Base-by-base conservation (phyloP, 805 yeast genomes). In the Starmera amethionina region DNA sequence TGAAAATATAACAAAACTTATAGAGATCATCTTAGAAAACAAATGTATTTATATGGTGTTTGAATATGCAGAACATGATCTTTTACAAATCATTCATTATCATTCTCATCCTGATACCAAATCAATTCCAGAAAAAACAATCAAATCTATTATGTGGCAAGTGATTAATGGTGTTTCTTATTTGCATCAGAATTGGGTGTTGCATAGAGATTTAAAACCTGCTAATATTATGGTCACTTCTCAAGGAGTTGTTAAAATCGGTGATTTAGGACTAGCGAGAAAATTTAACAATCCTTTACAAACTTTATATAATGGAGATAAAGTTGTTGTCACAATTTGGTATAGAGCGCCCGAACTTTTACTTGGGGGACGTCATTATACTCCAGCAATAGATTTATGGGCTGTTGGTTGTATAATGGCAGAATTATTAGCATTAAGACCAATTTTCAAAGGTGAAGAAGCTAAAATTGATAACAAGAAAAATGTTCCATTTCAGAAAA, bases 251-350 rank as follows among this genome's bases (percentile, higher is more conserved):
- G 93, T 90, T 15, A 93, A 93, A 59, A 89, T 90, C 45, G 98
- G 97, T 18, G 98, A 90, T 63, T 69, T 89, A 49, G 97, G 97
- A 2, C 66, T 89, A 30, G 96, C 96, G 0, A 70, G 97, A 43
- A 77, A 83, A 51, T 89, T 88, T 63, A 82, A 81, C 47, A 84
- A 87, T 52, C 90, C 94, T 29, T 60, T 89, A 33, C 97, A 89
- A 54, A 78, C 93, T 16, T 65, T 89, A 19, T 89, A 84, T 55
- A 74, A 89, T 16, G 96, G 96, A 35, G 97, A 89, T 60, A 89
- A 89, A 61, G 96, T 89, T 13, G 97, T 89, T 41, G 97, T 89
- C 11, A 89, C 97, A 0, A 89, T 89, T 42, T 89, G 97, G 97
- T 89, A 89, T 58, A 69, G 97, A 49, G 95, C 96, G 0, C 96